Base-by-base conservation (phyloP, 495 filamentous ascomycete genomes). In the Parathielavia hyrcaniae region DNA sequence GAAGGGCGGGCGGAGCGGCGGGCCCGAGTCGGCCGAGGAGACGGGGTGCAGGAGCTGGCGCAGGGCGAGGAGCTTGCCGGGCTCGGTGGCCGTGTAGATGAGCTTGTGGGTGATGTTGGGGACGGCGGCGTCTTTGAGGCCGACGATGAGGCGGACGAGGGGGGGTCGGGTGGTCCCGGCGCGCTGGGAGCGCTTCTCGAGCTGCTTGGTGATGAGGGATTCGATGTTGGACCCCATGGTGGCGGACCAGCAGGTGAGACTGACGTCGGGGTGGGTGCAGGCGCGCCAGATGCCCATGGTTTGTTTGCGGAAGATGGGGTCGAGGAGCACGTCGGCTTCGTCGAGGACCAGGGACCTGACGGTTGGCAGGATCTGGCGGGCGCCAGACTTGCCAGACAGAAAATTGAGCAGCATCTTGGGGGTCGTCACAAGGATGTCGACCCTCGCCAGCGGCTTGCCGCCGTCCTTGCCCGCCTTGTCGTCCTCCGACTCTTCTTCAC, bases 161-260 rank as follows among this genome's bases (percentile, higher is more conserved):
- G 85, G 80, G 53, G 69, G 74, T 13, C 78, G 62, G 22, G 52
- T 32, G 6, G 61, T 50, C 36, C 64, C 65, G 35, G 66, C 64
- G 44, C 76, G 72, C 49, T 81, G 73, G 47, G 86, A 81, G 8
- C 84, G 86, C 26, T 79, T 79, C 23, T 77, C 75, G 43, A 77
- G 50, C n/a, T 72, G 68, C 32, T 71, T 71, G 11, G 69, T 67
- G 47, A 87, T 79, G 13, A 97, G 76, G 35, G 86, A 77, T 71
- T 98, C 95, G 48, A 97, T 85, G 62, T 85, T 90, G 17, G 93
- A 96, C 17, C 86, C 89, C 86, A 98, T 97, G 4, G 93, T 98
- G 10, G 95, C 93, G 19, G 91, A 97, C 89, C 91, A 99, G 50
- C 95, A 82, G 48, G 84, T 86, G 3, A 89, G 81, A 7, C 85